Base-by-base conservation (phyloP, 768 basidiomycete species). In the Suillus fuscotomentosus region DNA sequence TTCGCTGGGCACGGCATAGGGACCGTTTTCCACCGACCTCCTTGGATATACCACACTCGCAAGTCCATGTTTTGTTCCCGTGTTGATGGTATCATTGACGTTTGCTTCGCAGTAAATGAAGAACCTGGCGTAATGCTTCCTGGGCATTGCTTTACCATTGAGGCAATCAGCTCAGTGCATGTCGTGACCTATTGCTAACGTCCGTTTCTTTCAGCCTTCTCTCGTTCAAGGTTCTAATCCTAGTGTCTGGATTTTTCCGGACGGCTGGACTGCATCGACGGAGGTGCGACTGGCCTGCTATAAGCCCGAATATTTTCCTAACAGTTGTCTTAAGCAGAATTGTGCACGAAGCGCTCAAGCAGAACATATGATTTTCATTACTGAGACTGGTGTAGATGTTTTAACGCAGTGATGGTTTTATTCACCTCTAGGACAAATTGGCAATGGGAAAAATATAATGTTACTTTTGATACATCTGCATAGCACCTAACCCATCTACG, bases 201-300 rank as follows among this genome's bases (percentile, higher is more conserved):
- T 66, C 43, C 11, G 56, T 38, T 2, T 31, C 2, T 27, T 22
- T 13, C 64, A 93, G 90, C 94, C 94, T 4, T 82, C 82, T 55
- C 79, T 97, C 39, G 83, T 96, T 14, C 91, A 94, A 77, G 94
- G 94, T 13, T 74, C 78, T 6, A 81, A 91, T 63, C 81, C 92
- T 0, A 72, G 77, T 31, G 86, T 86, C 3, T 90, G 89, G 86
- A 85, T 93, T 63, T 96, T 92, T 74, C 92, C 92, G 2, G 95
- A 97, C 72, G 93, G 92, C 31, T 97, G 95, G 95, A 95, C 94
- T 3, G 88, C 90, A n/a, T 91, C 91, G 0, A 95, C 94, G 0
- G 88, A 91, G 80, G 95, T 88, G 71, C 61, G 85, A 36, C 41
- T 51, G 2, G 17, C 15, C 2, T 36, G 11, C 36, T 62, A 17